Base-by-base conservation (phyloP, 78 protist species). In the Dictyostelium intermedium region DNA sequence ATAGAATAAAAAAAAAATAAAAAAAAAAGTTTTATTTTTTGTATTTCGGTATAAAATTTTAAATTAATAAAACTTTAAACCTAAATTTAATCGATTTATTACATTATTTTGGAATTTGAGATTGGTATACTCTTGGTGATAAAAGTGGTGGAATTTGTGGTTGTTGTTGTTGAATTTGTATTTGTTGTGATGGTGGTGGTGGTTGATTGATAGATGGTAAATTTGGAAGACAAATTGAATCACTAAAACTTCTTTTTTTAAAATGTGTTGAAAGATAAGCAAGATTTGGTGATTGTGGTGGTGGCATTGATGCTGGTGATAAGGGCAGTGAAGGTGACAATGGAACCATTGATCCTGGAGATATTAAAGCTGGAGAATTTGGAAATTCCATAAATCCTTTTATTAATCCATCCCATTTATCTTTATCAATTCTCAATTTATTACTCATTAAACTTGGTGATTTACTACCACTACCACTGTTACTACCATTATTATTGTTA, bases 241-340 rank as follows among this genome's bases (percentile, higher is more conserved):
- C 82, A 39, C 82, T 76, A 76, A 76, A 76, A 76, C 82, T 76
- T 76, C 82, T 76, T 23, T 76, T 76, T n/a, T 76, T 76, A 41
- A 39, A 76, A 39, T 76, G 82, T 5, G 45, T 25, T 39, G 23
- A n/a, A 10, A 76, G 27, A 76, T 76, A 45, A 11, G 82, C 32
- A 35, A 76, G 30, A 76, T 76, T 76, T 76, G 82, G 82, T 76
- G 82, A 76, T 27, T 76, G 82, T 35, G 82, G 82, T 6, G 81
- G 35, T 8, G 82, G 82, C 45, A 76, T 34, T 35, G 82, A 76
- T 27, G 39, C 82, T 39, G 82, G 81, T 1, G 81, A 73, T 37
- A 37, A 18, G 7, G 81, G 81, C 20, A 37, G 18, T 32, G 43
- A 37, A 14, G 81, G 82, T 0, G 82, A 76, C 23, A 70, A 70